These are phyloP conservation scores for Candida glucosophila DNA, from an alignment of 1,139 yeast species.

Conservation along the genomic window DNA sequence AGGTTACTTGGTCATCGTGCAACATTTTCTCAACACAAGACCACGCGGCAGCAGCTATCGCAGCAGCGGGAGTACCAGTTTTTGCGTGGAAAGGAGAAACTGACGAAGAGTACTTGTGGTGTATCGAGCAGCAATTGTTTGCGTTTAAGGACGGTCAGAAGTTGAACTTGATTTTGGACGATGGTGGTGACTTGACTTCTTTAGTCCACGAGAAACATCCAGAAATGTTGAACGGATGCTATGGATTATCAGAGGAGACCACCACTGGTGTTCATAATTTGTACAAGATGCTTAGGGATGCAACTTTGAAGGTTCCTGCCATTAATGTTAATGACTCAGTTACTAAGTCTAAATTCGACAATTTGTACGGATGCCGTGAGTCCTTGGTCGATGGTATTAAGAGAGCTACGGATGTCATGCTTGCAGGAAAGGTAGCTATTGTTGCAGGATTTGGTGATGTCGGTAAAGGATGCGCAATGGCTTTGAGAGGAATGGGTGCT, in stretches of 20 bases:
- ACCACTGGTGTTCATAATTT: constrained; percentile 99
- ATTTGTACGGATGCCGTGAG: constrained; percentile 99
- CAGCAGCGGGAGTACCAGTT: constrained; percentile 99
- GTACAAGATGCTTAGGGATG: constrained; percentile 92
- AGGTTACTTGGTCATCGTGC: constrained; percentile 99
- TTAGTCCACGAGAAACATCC: constrained; percentile 98
- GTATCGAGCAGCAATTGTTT: constrained; percentile 98
- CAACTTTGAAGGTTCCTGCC: constrained; percentile 94
- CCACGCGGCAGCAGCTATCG: constrained; percentile 99
- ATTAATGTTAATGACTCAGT: constrained; percentile 99
- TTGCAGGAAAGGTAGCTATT: constrained; percentile 98
- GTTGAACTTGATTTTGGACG: constrained; percentile 96
- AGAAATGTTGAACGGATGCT: constrained; percentile 92
- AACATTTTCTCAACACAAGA: constrained; percentile 99
- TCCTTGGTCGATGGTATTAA: constrained; percentile 97
- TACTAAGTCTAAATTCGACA: constrained; percentile 98
- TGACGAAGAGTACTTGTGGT: constrained; percentile 99
- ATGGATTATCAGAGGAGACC: constrained; percentile 97
- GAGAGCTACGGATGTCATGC: constrained; percentile 99
- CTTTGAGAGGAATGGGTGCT: constrained; percentile 99
- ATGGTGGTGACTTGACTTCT: constrained; percentile 98
- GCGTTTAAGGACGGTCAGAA: constrained; percentile 96
- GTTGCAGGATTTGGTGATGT: constrained; percentile 99
- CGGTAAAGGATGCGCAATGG: constrained; percentile 99
- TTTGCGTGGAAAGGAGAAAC: constrained; percentile 99